Base-by-base conservation (phyloP, 805 yeast species). In the Candida coleopterorum region DNA sequence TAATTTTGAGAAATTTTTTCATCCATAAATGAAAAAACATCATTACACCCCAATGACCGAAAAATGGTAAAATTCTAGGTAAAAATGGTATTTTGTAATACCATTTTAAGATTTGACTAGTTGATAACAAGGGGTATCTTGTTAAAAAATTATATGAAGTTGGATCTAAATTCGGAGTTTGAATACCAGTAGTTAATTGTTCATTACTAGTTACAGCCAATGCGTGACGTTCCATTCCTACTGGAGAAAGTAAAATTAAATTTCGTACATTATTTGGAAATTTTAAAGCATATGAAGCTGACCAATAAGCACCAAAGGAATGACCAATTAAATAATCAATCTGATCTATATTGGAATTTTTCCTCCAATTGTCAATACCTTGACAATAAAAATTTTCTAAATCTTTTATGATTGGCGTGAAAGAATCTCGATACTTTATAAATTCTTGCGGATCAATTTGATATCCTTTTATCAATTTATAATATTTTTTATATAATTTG, bases 251-350 rank as follows among this genome's bases (percentile, higher is more conserved):
- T 17, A 85, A 60, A 2, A 82, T 64, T 45, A 85, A 57, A 40
- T 73, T 72, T 11, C 68, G 58, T 6, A 85, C 65, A 4, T 66
- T 52, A 0, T 72, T 52, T 0, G 88, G 86, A 47, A 80, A 70
- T 42, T 64, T 74, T 29, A 77, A 50, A 2, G 84, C 68, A 53
- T 81, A 85, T 6, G 79, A 73, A 33, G 75, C 74, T 0, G 85
- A 74, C 60, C 86, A 62, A 47, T 82, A 80, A 0, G 87, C 93
- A 22, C 95, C 95, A 44, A 76, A 77, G 0, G 94, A 84, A 55
- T 85, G 95, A 0, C 87, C 90, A 15, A 85, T 60, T 10, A 85
- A 51, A 48, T 75, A 81, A 45, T 67, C 71, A 26, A 85, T 70
- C 42, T 74, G 68, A 2, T 65, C 70, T 9, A 85, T 53, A 0